Evolutionary conservation across 441 rosid species (phyloP), one percentile per base, ranked within the genome.

Genomic region (Adansonia gregorii): DNA sequence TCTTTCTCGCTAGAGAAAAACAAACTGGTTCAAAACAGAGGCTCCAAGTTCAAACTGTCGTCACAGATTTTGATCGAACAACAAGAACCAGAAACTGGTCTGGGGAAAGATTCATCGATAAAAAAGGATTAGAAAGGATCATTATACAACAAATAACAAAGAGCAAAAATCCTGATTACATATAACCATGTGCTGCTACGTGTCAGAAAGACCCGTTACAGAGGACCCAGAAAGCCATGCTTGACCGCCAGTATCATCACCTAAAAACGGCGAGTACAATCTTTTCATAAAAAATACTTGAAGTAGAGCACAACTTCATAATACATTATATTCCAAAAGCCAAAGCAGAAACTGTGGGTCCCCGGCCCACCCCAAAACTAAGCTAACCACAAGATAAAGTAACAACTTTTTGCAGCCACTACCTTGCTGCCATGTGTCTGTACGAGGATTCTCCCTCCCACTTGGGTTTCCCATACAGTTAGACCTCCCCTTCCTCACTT

Each of bases 351-450:
- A 52, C 10, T 45, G 65, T 73, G 79, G 77, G 79, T 72, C 82
- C 68, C 9, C 72, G 84, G 5, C 84, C 85, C 81, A 79, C 76
- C 81, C 8, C 67, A 80, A 85, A 83, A 76, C 82, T 74, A 77
- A 84, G 76, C 71, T 82, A 85, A 72, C 94, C 94, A 91, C 93
- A 84, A 85, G 90, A 80, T 91, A 76, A 85, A 61, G 78, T 48
- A 51, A 72, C 11, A 6, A 81, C 89, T 84, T 86, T 82, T 35
- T 24, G 7, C 17, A 0, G 56, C 98, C 97, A 85, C 88, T 77
- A 85, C 65, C 4, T 79, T 31, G 1, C 0, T 8, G 80, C 85
- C 93, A 89, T 81, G 91, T 87, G 90, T 74, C 76, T 2, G 0
- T 3, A 52, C 35, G 7, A 10, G 81, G 89, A 85, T 85, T 82